These are phyloP conservation scores for Thymus quinquecostatus DNA, from an alignment of 257 asterid genomes.

Conservation along the genomic window DNA sequence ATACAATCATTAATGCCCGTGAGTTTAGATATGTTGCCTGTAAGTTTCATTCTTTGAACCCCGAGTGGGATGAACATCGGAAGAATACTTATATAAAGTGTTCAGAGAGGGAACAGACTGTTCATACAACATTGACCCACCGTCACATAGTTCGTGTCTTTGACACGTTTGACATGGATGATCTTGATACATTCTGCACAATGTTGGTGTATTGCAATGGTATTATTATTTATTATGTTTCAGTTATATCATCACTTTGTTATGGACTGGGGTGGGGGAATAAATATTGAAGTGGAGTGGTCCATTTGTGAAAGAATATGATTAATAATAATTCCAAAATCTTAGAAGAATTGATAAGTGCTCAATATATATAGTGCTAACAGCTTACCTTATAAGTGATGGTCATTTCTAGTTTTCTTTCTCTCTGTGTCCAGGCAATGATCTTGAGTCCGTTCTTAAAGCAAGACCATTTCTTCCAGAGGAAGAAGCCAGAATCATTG, in stretches of 20 bases:
- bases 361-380: too few species aligned
- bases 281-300: not conserved
- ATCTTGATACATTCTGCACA: constrained; percentile 95
- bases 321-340: too few species aligned
- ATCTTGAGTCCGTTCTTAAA: constrained; percentile 95
- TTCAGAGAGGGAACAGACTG: constrained; percentile 87
- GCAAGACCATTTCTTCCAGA: constrained; percentile 86
- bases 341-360: too few species aligned
- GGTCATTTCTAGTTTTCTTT: not conserved
- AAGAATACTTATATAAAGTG: too few species aligned
- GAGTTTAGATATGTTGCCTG: constrained; percentile 97
- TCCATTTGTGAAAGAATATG: not conserved
- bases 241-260: not conserved
- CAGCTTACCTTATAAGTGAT: too few species aligned
- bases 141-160: constrained; percentile 94
- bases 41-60: constrained; percentile 94
- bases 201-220: constrained; percentile 97
- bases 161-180: constrained; percentile 92
- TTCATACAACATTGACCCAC: constrained; percentile 91
- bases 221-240: constrained; percentile 36
- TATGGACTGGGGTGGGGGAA: too few species aligned
- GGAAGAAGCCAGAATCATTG: constrained; percentile 86
- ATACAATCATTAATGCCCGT: constrained; percentile 82
- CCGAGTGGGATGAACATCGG: constrained; percentile 86
- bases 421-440: constrained; percentile 67